phyloP scores from a whole-genome alignment of 2,329 filamentous ascomycete species.

The Tolypocladium inflatum region DNA sequence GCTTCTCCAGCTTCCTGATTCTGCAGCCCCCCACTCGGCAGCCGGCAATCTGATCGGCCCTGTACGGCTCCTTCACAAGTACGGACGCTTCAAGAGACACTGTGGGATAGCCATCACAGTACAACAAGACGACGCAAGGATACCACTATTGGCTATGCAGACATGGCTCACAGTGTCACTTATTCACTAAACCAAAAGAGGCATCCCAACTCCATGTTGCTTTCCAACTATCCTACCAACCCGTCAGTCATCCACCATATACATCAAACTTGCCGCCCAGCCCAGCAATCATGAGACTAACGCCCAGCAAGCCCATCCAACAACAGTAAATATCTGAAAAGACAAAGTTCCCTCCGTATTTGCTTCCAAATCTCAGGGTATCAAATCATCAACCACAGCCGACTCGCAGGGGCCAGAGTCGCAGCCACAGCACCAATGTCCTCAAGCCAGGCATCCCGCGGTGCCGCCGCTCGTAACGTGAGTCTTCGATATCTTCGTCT shows the following conservation, averaged over 20 bases:
- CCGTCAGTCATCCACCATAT: neutral
- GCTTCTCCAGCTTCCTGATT: too few species aligned
- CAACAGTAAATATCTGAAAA: neutral
- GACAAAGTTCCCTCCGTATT: neutral
- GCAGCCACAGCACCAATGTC: neutral
- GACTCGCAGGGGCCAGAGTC: neutral
- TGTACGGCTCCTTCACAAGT: too few species aligned
- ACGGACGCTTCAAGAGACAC: too few species aligned
- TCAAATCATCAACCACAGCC: neutral
- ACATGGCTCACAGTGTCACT: too few species aligned
- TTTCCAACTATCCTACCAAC: neutral
- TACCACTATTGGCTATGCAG: too few species aligned
- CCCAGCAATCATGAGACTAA: neutral
- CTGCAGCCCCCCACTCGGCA: too few species aligned
- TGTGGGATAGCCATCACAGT: too few species aligned
- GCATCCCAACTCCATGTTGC: neutral
- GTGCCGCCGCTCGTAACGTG: slow-evolving; percentile 3
- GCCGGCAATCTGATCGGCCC: too few species aligned
- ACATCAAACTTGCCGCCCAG: neutral
- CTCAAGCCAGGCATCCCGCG: neutral
- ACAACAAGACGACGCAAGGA: too few species aligned
- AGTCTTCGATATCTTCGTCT: slow-evolving; percentile 8
- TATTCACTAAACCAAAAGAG: neutral
- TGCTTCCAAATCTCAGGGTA: neutral
- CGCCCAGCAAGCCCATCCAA: neutral